Evolutionary conservation across 2,329 filamentous ascomycete genomes (phyloP).

Genomic region (Cytospora schulzeri): DNA sequence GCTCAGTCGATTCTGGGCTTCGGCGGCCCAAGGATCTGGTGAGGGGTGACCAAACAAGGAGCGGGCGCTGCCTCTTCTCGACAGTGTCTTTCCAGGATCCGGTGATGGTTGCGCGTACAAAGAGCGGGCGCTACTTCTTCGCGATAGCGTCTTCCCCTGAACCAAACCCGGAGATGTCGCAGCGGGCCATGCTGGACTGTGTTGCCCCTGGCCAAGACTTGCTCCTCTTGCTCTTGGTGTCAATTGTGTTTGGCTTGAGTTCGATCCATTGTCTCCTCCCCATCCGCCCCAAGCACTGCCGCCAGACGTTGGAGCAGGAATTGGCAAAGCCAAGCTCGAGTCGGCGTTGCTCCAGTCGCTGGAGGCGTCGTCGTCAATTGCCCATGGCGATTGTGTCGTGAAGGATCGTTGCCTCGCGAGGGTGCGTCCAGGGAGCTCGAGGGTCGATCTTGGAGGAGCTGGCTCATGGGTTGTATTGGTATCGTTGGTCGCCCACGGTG

Average conservation of each 20-base stretch:
- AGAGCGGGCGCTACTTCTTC: conserved; percentile 27
- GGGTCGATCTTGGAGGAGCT: conserved; percentile 43
- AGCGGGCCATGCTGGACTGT: conserved; percentile 45
- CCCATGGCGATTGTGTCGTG: conserved; percentile 44
- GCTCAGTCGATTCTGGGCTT: conserved; percentile 31
- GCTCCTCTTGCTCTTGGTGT: conserved; percentile 38
- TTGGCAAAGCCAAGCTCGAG: conserved; percentile 31
- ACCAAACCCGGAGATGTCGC: conserved; percentile 41
- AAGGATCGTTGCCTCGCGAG: conserved; percentile 35
- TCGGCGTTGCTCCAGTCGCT: conserved; percentile 43
- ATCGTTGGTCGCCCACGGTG: conserved; percentile 54
- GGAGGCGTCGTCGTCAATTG: conserved; percentile 42
- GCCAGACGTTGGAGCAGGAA: conserved; percentile 28
- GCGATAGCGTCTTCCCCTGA: conserved; percentile 31
- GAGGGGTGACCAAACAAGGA: conserved; percentile 38
- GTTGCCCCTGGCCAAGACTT: conserved; percentile 35
- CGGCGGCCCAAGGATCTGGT: conserved; percentile 46
- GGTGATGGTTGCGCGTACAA: conserved; percentile 40
- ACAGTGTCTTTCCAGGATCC: conserved; percentile 34
- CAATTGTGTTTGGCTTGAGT: conserved; percentile 33
- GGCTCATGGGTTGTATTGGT: conserved; percentile 38
- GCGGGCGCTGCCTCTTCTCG: conserved; percentile 24
- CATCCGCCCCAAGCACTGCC: conserved; percentile 37
- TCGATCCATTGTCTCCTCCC: conserved; percentile 28
- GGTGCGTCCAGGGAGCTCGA: conserved; percentile 38